Evolutionary conservation across 75 land plant species (phyloP), one percentile per base, ranked within the genome.

Genomic region (Selaginella tamariscina): DNA sequence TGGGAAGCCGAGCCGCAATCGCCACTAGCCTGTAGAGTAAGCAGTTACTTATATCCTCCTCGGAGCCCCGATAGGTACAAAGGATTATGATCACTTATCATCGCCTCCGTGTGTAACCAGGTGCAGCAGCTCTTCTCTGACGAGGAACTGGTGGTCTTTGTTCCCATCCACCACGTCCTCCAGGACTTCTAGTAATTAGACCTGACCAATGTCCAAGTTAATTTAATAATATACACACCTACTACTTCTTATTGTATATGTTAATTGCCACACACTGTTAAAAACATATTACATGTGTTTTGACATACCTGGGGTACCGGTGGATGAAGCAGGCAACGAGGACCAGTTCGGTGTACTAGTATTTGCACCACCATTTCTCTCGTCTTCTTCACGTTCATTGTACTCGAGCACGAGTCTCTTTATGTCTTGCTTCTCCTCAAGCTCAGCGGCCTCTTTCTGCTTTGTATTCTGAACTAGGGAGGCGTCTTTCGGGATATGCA

Each of bases 381-480:
- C 96, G 70, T 89, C 98, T 62, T 94, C 98, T 67, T 89, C 98
- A 65, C 98, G 73, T 31, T 94, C 96, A 76, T 94, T 94, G 74
- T 94, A 94, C 67, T 89, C 98, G 62, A 94, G 66, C 24, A 94
- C 78, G 65, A 84, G 68, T 70, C 91, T 72, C 75, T 94, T 94
- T 20, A 94, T 89, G 60, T 86, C 85, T 68, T 89, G 88, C 69
- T 89, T 94, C 80, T 94, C 98, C 71, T 87, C 98, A 20, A 94
- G 79, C 74, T 94, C 98, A 21, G 91, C 98, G 33, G 95, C 96
- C 71, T 94, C 98, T 75, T 94, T 85, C 81, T 94, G 83, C 75
- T 87, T 94, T 55, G 96, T 79, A 75, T 96, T 85, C 64, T 86
- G 98, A n/a, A 94, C 88, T 30, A 94, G 84, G 0, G 96, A 82